Conservation (phyloP, 2,329 filamentous ascomycete genomes). For the Aspergillus texensis region DNA sequence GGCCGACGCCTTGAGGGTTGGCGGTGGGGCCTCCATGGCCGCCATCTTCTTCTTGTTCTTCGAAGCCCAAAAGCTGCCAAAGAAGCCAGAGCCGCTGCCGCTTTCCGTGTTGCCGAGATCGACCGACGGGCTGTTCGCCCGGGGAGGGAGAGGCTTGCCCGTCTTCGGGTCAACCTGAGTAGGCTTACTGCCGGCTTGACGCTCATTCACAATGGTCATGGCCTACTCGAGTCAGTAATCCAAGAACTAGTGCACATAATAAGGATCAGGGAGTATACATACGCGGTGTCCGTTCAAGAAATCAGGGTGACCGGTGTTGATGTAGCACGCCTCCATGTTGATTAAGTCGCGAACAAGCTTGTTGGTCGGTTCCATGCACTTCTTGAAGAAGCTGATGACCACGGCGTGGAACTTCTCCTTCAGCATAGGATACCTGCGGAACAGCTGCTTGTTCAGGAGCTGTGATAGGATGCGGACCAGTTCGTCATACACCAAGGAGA, state of each 20-base stretch:
- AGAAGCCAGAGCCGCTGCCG: conserved; percentile 76
- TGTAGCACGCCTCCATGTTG: conserved; percentile 92
- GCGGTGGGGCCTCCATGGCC: conserved; percentile 95
- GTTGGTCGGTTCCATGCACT: conserved; percentile 96
- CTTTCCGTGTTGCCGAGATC: conserved; percentile 53
- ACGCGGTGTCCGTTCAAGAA: conserved; percentile 93
- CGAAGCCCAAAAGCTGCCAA: conserved; percentile 96
- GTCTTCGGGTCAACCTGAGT: conserved; percentile 98
- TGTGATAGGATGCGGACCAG: conserved; percentile 92
- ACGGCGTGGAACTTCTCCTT: conserved; percentile 97
- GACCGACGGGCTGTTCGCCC: conserved; percentile 75
- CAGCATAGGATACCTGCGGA: conserved; percentile 86
- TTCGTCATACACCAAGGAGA: conserved; percentile 95
- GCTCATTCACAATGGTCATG: conserved; percentile 97
- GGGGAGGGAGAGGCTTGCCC: conserved; percentile 85
- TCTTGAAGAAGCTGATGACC: conserved; percentile 95
- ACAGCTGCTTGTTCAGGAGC: conserved; percentile 83
- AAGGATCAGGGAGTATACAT: conserved; percentile 36
- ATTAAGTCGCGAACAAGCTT: conserved; percentile 94
- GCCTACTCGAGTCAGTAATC: conserved; percentile 55
- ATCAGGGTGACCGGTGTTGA: conserved; percentile 98
- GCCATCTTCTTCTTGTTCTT: conserved; percentile 99
- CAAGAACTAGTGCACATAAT: not conserved
- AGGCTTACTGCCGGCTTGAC: conserved; percentile 77
- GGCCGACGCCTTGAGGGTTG: conserved; percentile 90